These are phyloP conservation scores for Magnolia officinalis DNA, from an alignment of 164 flowering plant species.

Conservation along the genomic window DNA sequence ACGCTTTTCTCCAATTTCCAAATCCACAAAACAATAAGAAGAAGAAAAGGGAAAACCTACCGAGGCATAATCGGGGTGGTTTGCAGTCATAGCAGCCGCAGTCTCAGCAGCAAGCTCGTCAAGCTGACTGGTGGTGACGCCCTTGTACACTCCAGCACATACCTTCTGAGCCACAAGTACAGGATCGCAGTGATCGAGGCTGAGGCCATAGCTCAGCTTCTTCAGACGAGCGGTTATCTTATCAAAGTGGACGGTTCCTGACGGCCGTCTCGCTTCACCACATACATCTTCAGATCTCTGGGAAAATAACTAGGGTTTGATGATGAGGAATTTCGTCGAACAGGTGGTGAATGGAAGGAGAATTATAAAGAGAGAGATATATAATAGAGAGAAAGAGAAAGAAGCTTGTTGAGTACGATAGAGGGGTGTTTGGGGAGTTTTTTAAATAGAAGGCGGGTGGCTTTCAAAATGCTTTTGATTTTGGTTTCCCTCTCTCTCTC, in stretches of 20 bases:
- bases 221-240: constrained; percentile 97
- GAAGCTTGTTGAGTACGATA: not conserved
- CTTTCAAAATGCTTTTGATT: not conserved
- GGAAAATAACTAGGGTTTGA: not conserved
- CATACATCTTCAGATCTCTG: constrained; percentile 56
- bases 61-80: constrained; percentile 96
- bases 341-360: constrained; percentile 22
- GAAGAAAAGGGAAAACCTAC: constrained; percentile 29
- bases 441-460: not conserved
- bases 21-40: constrained; percentile 1
- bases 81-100: constrained; percentile 94
- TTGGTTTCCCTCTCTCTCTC: not conserved
- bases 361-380: not conserved
- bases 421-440: not conserved
- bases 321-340: constrained; percentile 37
- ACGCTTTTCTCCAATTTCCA: not conserved
- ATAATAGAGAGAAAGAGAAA: too few species aligned
- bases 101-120: constrained; percentile 98
- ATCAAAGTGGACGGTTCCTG: constrained; percentile 96
- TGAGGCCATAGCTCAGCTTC: constrained; percentile 95
- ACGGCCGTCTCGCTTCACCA: constrained; percentile 91
- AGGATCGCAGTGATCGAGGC: constrained; percentile 91
- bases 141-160: constrained; percentile 96
- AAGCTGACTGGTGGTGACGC: constrained; percentile 94
- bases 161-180: constrained; percentile 95